Evolutionary conservation across 306 rosid genomes (phyloP).

Genomic region (Medicago ruthenica): DNA sequence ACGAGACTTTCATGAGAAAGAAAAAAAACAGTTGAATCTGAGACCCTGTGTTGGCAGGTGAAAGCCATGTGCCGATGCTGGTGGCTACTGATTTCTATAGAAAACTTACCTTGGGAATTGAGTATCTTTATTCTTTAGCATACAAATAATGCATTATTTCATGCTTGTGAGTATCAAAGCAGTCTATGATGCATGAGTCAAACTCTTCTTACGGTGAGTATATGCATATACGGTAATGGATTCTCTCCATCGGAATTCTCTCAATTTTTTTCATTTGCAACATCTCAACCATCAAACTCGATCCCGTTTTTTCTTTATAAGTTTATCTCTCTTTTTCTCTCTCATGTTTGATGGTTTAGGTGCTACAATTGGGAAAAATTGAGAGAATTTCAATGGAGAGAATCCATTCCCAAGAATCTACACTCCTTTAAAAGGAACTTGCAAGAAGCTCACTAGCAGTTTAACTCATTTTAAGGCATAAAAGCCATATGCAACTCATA

Average conservation of each 20-base stretch:
- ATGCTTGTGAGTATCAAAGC: slow-evolving; percentile 20
- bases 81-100: neutral
- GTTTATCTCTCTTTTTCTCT: neutral
- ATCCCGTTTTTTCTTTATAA: neutral
- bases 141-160: slow-evolving; percentile 35
- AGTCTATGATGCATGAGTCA: slow-evolving; percentile 23
- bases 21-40: slow-evolving; percentile 9
- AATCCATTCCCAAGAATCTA: neutral
- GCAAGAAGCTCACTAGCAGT: slow-evolving; percentile 27
- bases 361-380: neutral
- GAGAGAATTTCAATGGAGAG: neutral
- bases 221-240: neutral
- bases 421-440: slow-evolving; percentile 38
- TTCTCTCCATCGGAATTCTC: neutral
- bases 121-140: slow-evolving; percentile 17
- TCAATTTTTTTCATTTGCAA: neutral
- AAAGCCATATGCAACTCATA: slow-evolving; percentile 22
- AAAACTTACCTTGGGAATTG: neutral
- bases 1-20: neutral
- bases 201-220: slow-evolving; percentile 27
- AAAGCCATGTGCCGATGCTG: slow-evolving; percentile 6
- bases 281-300: neutral
- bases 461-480: slow-evolving; percentile 35
- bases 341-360: neutral
- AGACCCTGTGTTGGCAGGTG: slow-evolving; percentile 18